Base-by-base conservation (phyloP, 495 filamentous ascomycete genomes). In the Pseudevernia furfuracea region DNA sequence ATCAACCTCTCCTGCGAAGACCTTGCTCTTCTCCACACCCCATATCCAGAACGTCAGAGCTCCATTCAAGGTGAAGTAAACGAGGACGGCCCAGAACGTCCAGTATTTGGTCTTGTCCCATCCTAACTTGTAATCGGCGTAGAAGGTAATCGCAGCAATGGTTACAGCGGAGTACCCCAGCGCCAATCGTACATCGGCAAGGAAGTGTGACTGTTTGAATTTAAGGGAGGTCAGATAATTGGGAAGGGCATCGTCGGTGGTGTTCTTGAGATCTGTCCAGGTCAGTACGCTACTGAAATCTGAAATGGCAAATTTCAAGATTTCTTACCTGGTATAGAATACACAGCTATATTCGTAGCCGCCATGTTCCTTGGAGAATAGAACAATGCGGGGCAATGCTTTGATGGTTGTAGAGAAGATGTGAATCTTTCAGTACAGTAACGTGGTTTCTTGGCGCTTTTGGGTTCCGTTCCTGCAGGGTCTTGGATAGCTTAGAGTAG, bases 201-300 rank as follows among this genome's bases (percentile, higher is more conserved):
- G 86, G 64, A 72, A 79, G 81, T 98, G 87, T 69, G 87, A 85
- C 73, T 92, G 91, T 34, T 75, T 81, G 81, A 95, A 97, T 64
- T 84, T 81, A 48, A 97, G 87, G 25, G 83, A 87, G 74, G 84
- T 90, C 58, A 97, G 85, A 77, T 97, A 97, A 76, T 91, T 89
- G n/a, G 87, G 83, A 57, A 98, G 85, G 62, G 91, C 90, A 72
- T 98, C 94, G 80, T 98, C 94, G 71, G 87, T 89, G 25, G 92
- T 95, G 74, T 95, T 96, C 77, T 97, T 97, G 63, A 98, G 87
- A 73, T 96, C 94, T 96, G 71, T 52, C 15, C 46, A 39, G 56
- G 60, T 66, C 30, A 62, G n/a, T 69, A 52, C 25, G 32, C 37
- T 61, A 37, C n/a, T 11, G 8, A 36, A 36, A 55, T 36, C n/a